A percentile compares a stretch with the other conserved stretches of the same genome.
Evolutionary conservation across 2,329 filamentous ascomycete species (phyloP).

Genomic region (Cordyceps fumosorosea): DNA sequence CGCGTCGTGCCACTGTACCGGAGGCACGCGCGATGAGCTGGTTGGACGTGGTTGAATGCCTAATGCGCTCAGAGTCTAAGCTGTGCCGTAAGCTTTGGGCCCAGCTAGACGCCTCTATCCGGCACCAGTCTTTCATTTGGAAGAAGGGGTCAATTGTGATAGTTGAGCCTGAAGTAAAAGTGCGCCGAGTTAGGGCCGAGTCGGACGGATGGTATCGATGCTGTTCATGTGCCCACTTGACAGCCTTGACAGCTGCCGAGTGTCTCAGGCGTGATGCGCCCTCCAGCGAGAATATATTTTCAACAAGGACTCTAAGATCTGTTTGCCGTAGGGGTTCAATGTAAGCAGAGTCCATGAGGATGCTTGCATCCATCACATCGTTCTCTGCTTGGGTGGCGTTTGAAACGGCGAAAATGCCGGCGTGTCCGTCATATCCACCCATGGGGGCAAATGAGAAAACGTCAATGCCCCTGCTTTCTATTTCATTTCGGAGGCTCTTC

Average conservation of each 20-base stretch:
- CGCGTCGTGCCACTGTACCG: neutral
- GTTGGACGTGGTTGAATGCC: conserved; percentile 2
- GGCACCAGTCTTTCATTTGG: conserved; percentile 22
- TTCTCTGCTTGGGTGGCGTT: conserved; percentile 64
- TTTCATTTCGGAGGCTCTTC: conserved; percentile 47
- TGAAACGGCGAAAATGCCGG: conserved; percentile 67
- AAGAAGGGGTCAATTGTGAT: conserved; percentile 15
- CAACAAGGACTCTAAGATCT: conserved; percentile 65
- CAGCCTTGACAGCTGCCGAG: conserved; percentile 72
- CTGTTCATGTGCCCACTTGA: conserved; percentile 48
- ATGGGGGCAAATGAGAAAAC: conserved; percentile 58
- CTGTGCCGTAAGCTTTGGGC: conserved; percentile 31
- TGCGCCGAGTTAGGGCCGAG: conserved; percentile 15
- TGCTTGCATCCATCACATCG: conserved; percentile 84
- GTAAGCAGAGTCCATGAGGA: conserved; percentile 90
- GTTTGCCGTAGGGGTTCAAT: conserved; percentile 71
- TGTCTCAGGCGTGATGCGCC: conserved; percentile 78
- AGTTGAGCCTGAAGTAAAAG: conserved; percentile 8
- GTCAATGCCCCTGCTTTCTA: conserved; percentile 51
- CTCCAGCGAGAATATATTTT: conserved; percentile 68
- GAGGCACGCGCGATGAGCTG: conserved; percentile 1
- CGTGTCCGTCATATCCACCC: conserved; percentile 21
- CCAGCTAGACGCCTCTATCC: conserved; percentile 31
- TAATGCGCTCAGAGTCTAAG: conserved; percentile 25
- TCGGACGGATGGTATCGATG: neutral